Base-by-base conservation (phyloP, 2,329 filamentous ascomycete genomes). In the Sclerotiophoma versabilis region DNA sequence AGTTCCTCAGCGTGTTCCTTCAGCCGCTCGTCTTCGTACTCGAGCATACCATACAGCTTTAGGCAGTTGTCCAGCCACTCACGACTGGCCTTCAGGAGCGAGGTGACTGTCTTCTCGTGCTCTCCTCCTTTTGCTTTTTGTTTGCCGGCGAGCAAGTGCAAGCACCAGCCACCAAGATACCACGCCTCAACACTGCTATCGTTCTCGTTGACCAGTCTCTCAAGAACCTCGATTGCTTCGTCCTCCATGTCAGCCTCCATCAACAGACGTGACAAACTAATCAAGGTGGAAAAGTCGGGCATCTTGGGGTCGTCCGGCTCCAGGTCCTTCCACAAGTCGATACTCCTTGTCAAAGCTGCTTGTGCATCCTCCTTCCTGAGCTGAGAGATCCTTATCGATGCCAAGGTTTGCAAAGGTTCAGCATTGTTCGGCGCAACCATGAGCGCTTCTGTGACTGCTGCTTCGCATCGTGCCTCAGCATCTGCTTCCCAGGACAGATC, bases 81-180 rank as follows among this genome's bases (percentile, higher is more conserved):
- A 49, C 91, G 84, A 66, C 92, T 90, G 14, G 90, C 88, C 50
- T 85, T 85, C 82, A 92, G 87, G 5, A 86, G 83, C 1, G 83
- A 80, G 62, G 83, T 83, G 5, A 68, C 60, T 14, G 63, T 66
- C 77, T 85, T 85, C 41, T 80, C 79, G 39, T 85, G 80, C 23
- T 54, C 51, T 17, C 34, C 51, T 32, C 79, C 79, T 4, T 76
- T 73, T 58, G 75, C 75, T 65, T 81, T 84, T 66, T 85, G 79
- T 80, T 88, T 90, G 73, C 90, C 84, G 10, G 89, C 90, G 58
- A 90, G 80, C 54, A 96, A 83, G 72, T 92, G 91, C 63, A 96
- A 82, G 65, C 92, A 93, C 91, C 93, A 98, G 4, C 95, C 96
- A 36, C 95, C 95, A 5, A 99, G 82, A 77, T 99, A 99, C 92